phyloP scores from a whole-genome alignment of 148 eudicot genomes.

The Nyssa sinensis region DNA sequence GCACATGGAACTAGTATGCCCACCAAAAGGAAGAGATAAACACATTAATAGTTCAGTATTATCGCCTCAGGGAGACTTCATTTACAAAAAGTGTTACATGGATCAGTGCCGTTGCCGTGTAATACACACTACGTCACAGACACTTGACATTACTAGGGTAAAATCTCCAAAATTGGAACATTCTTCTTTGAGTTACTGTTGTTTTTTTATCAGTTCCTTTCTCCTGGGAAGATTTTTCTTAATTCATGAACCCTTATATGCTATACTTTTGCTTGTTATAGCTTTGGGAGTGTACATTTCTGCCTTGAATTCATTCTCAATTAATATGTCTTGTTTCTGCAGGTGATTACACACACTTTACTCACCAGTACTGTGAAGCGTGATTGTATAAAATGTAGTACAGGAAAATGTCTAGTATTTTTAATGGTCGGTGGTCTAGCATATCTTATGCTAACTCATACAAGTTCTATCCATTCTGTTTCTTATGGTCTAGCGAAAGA shows the following conservation, averaged over 20 bases:
- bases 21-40: background rate
- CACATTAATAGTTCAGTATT: background rate
- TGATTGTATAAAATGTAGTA: slow-evolving; percentile 65
- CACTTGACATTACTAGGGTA: background rate
- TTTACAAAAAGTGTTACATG: background rate
- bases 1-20: background rate
- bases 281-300: background rate
- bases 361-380: slow-evolving; percentile 54
- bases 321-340: slow-evolving; percentile 21
- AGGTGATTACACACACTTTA: slow-evolving; percentile 58
- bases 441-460: slow-evolving; percentile 61
- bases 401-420: slow-evolving; percentile 69
- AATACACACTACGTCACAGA: background rate
- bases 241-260: slow-evolving; percentile 1
- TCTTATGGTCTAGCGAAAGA: slow-evolving; percentile 26
- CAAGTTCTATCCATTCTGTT: slow-evolving; percentile 30
- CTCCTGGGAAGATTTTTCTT: background rate
- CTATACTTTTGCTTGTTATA: background rate
- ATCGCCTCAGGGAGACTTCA: background rate
- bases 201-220: background rate
- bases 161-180: background rate
- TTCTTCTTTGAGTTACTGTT: background rate
- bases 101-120: background rate
- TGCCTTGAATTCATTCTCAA: background rate
- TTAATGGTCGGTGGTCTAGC: slow-evolving; percentile 67